Evolutionary conservation across 2,329 filamentous ascomycete species (phyloP).

Genomic region (Aspergillus felis): DNA sequence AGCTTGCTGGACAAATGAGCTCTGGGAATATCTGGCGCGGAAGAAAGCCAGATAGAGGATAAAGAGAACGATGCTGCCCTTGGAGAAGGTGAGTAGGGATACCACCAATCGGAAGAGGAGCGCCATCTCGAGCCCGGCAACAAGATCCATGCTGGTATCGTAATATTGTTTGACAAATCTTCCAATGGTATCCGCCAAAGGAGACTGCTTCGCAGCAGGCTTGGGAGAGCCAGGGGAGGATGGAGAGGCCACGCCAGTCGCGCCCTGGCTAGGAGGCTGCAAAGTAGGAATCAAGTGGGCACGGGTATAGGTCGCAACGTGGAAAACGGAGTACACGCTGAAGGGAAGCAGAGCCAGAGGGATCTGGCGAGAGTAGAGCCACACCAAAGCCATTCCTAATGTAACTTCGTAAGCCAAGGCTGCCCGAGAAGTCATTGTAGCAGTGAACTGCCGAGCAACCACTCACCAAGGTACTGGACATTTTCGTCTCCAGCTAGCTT

Average conservation of each 20-base stretch:
- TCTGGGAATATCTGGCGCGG: constrained; percentile 84
- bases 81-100: constrained; percentile 81
- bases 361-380: constrained; percentile 88
- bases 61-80: constrained; percentile 85
- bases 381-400: constrained; percentile 85
- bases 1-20: constrained; percentile 82
- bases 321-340: constrained; percentile 96
- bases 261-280: constrained; percentile 57
- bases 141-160: constrained; percentile 89
- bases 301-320: constrained; percentile 94
- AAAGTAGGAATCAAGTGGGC: constrained; percentile 88
- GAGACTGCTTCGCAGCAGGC: constrained; percentile 49
- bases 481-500: constrained; percentile 84
- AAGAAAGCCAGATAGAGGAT: constrained; percentile 86
- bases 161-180: constrained; percentile 98
- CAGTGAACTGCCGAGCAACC: background rate
- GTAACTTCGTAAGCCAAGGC: constrained; percentile 5
- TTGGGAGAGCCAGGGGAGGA: constrained; percentile 53
- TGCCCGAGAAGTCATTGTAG: background rate
- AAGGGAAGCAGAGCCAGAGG: constrained; percentile 89
- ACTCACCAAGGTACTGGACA: constrained; percentile 90
- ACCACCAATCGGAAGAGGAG: constrained; percentile 81
- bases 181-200: constrained; percentile 77
- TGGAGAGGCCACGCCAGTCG: constrained; percentile 51
- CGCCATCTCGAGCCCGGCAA: constrained; percentile 80